Base-by-base conservation (phyloP, 2,329 filamentous ascomycete species). In the Lecanicillium sp. region DNA sequence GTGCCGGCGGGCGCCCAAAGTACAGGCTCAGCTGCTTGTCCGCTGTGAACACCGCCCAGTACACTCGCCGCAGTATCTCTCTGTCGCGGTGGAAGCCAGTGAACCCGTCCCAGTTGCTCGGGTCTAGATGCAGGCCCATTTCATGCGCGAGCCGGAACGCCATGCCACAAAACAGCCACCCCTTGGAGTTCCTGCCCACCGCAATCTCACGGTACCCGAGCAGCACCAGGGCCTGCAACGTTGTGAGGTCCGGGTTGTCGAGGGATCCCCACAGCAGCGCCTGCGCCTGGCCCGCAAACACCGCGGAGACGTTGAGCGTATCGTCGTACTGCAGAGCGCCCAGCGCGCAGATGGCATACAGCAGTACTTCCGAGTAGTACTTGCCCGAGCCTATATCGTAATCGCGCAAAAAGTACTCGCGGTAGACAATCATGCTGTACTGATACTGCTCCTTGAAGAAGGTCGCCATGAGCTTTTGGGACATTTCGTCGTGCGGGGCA, bases 161-260 rank as follows among this genome's bases (percentile, higher is more conserved):
- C 71, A 76, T 75, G 39, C 72, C 72, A 23, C 71, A 74, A 44
- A 72, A 74, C 2, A 75, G 58, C 73, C 73, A 76, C 11, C 73
- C 72, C 45, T 73, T 75, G 15, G 71, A 74, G 2, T 66, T 60
- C n/a, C 67, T 66, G 0, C 72, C 70, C 19, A 67, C 66, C 3
- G 72, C 72, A 35, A 75, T 73, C 50, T 72, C 71, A 14, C 67
- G 63, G 47, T 75, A 71, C 9, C 71, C 69, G 2, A 76, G 50
- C 1, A 75, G 52, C 5, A 71, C 61, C 12, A 76, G 56, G 1
- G 71, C 67, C 49, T 74, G 69, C 8, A 75, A 56, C 9, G 68
- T 68, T 7, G 73, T 74, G 15, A 76, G 61, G 44, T 73, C 68
- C 8, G 73, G 73, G 14, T 60, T 64, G 49, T 74, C 71, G 1